Evolutionary conservation across 768 basidiomycete genomes (phyloP).

Genomic region (Calocybe gangraenosa): DNA sequence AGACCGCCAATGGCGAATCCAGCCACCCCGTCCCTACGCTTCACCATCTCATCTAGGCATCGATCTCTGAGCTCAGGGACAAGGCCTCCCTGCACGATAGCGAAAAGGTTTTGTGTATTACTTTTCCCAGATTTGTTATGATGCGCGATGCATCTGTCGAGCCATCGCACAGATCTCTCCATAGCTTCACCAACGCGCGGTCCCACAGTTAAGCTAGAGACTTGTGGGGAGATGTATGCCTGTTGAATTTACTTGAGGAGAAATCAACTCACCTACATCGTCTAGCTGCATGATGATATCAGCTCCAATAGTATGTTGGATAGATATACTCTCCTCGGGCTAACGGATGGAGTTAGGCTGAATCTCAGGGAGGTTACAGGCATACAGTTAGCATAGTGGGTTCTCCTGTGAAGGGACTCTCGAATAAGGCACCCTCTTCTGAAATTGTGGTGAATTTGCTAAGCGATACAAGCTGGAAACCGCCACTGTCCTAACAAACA

Average conservation of each 20-base stretch:
- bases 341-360: constrained; percentile 22
- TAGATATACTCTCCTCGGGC: constrained; percentile 90
- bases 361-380: constrained; percentile 13
- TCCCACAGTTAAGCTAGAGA: constrained; percentile 76
- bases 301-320: constrained; percentile 87
- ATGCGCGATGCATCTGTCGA: constrained; percentile 79
- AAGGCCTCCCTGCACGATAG: constrained; percentile 88
- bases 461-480: constrained; percentile 84
- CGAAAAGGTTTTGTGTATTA: constrained; percentile 78
- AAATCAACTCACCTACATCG: constrained; percentile 67
- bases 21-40: constrained; percentile 69
- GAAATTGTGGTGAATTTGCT: constrained; percentile 84
- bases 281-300: constrained; percentile 96
- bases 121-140: constrained; percentile 67
- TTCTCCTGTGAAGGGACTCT: constrained; percentile 82
- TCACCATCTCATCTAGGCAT: constrained; percentile 80
- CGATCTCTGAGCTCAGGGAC: constrained; percentile 65
- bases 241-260: background rate
- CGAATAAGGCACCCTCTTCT: constrained; percentile 84
- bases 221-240: constrained; percentile 29
- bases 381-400: constrained; percentile 84
- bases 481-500: constrained; percentile 72
- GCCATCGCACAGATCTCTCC: constrained; percentile 85
- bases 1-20: constrained; percentile 91
- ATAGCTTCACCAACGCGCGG: constrained; percentile 85